A percentile compares a stretch with the other conserved stretches of the same genome.
These are phyloP conservation scores for Verticillium albo-atrum DNA, from an alignment of 2,329 filamentous ascomycete species.

Conservation along the genomic window DNA sequence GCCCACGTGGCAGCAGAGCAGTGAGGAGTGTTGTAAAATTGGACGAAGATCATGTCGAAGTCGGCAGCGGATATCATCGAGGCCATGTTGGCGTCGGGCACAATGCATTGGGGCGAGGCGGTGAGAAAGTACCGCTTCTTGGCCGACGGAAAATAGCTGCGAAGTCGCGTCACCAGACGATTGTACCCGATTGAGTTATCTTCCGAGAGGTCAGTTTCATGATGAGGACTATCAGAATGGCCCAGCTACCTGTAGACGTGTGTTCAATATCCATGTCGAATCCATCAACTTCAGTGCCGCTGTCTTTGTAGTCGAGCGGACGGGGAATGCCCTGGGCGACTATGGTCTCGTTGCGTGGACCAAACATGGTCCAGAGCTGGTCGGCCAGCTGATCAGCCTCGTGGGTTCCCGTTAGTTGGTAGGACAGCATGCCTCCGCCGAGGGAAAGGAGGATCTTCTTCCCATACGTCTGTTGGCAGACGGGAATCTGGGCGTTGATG, in stretches of 20 bases:
- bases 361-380: conserved; percentile 34
- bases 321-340: conserved; percentile 18
- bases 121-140: conserved; percentile 35
- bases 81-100: conserved; percentile 31
- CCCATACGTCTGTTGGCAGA: conserved; percentile 28
- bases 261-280: conserved; percentile 28
- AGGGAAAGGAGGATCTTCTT: conserved; percentile 38
- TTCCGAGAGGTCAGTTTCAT: background rate
- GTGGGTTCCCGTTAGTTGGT: conserved; percentile 28
- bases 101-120: conserved; percentile 40
- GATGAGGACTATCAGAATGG: background rate
- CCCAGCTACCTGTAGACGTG: conserved; percentile 14
- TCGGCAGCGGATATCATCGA: conserved; percentile 29
- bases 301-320: conserved; percentile 10
- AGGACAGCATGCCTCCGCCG: conserved; percentile 28
- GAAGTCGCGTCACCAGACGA: conserved; percentile 19
- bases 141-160: conserved; percentile 15
- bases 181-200: conserved; percentile 24
- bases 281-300: conserved; percentile 24
- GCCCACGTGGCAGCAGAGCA: conserved; percentile 26
- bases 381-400: conserved; percentile 31
- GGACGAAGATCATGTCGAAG: conserved; percentile 39
- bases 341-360: conserved; percentile 27
- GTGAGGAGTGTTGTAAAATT: conserved; percentile 43
- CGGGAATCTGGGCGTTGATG: conserved; percentile 29